Percentiles rank a stretch among this genome's conserved stretches.
phyloP scores from a whole-genome alignment of 2,329 filamentous ascomycete genomes.

The Colletotrichum liaoningense region DNA sequence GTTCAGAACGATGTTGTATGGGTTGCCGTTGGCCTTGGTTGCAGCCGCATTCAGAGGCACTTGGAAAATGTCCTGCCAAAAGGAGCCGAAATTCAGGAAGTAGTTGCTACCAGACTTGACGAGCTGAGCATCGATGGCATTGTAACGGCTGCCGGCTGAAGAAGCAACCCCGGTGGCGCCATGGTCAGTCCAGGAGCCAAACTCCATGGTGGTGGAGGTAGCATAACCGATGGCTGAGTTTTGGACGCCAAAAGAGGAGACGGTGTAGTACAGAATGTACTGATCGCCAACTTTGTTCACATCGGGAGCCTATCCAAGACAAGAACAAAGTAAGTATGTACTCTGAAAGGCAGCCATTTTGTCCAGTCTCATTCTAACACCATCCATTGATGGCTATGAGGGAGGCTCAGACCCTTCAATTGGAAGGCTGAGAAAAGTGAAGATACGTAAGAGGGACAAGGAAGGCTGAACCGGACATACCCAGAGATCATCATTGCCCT shows the following conservation, averaged over 20 bases:
- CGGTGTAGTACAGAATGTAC: conserved; percentile 77
- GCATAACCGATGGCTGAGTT: conserved; percentile 70
- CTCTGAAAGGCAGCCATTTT: neutral
- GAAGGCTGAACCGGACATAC: conserved; percentile 40
- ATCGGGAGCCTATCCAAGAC: conserved; percentile 67
- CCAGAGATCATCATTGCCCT: conserved; percentile 56
- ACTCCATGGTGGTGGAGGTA: conserved; percentile 57
- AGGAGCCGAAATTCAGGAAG: conserved; percentile 73
- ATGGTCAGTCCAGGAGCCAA: conserved; percentile 69
- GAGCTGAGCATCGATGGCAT: conserved; percentile 71
- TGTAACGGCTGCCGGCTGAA: conserved; percentile 56
- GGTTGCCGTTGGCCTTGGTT: conserved; percentile 41
- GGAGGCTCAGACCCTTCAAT: too few relatives aligned
- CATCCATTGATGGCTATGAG: too few relatives aligned
- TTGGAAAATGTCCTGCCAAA: conserved; percentile 75
- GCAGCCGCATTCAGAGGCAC: conserved; percentile 57
- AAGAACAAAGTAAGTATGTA: neutral
- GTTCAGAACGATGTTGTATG: conserved; percentile 65
- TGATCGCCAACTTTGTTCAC: conserved; percentile 65
- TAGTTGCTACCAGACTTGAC: conserved; percentile 53
- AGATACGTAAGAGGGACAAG: too few relatives aligned
- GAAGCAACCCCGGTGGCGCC: conserved; percentile 65
- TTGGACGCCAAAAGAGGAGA: conserved; percentile 72
- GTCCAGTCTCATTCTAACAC: neutral
- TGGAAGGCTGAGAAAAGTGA: neutral